A percentile compares a stretch with the other conserved stretches of the same genome.
Evolutionary conservation across 164 flowering plant species (phyloP).

Genomic region (Piper betle): DNA sequence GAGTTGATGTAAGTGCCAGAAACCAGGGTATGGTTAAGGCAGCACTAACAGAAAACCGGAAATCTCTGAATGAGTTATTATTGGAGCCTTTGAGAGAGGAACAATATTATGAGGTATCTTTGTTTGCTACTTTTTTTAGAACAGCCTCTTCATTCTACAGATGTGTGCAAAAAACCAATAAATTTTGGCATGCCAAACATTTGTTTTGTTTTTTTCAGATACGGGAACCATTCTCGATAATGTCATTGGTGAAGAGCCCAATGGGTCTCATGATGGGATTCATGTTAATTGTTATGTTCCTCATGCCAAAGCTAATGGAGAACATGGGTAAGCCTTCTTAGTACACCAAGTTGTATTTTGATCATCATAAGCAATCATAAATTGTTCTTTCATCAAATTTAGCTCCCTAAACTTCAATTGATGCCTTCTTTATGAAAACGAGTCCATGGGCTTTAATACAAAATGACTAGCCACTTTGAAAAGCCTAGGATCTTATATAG

Average conservation of each 20-base stretch:
- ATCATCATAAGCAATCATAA: too few species aligned
- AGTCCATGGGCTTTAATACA: too few species aligned
- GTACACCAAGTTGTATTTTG: background rate
- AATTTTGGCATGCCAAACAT: background rate
- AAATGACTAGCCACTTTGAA: too few species aligned
- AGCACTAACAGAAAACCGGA: slow-evolving; percentile 84
- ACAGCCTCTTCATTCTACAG: background rate
- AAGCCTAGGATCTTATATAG: too few species aligned
- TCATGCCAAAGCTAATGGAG: slow-evolving; percentile 90
- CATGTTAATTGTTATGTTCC: slow-evolving; percentile 75
- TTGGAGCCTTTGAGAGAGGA: slow-evolving; percentile 85
- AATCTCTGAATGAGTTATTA: slow-evolving; percentile 61
- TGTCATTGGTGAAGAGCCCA: slow-evolving; percentile 87
- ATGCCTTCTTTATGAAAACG: too few species aligned
- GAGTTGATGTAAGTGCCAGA: slow-evolving; percentile 96
- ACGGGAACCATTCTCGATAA: slow-evolving; percentile 72
- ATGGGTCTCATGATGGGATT: slow-evolving; percentile 99
- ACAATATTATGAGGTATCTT: slow-evolving; percentile 76
- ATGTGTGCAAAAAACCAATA: background rate
- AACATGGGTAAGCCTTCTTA: slow-evolving; percentile 54
- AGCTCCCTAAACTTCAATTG: background rate
- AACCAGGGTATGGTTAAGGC: slow-evolving; percentile 94
- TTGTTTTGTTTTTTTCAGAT: slow-evolving; percentile 36
- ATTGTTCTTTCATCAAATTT: too few species aligned
- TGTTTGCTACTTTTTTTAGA: background rate